Conservation (phyloP, 192 early-diverging fungal genomes). For the Backusella australiensis region DNA sequence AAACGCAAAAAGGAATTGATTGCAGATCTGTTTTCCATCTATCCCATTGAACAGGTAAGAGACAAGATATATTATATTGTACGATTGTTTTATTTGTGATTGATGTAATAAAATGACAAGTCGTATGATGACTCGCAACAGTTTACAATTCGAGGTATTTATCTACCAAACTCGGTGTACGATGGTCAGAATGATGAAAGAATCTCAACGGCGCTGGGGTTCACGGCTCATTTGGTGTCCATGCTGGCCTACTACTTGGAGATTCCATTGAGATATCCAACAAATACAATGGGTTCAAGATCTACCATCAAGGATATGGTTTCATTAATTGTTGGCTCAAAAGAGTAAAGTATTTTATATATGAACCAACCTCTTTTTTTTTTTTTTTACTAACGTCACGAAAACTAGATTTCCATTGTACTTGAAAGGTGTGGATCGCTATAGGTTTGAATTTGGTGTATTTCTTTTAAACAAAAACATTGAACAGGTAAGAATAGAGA, state of each 20-base stretch:
- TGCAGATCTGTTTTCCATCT: slow-evolving; percentile 57
- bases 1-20: slow-evolving; percentile 48
- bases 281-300: slow-evolving; percentile 72
- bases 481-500: slow-evolving; percentile 60
- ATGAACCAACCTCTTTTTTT: not conserved
- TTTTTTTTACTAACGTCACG: slow-evolving; percentile 3
- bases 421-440: slow-evolving; percentile 60
- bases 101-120: slow-evolving; percentile 27
- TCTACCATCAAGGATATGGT: slow-evolving; percentile 58
- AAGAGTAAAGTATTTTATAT: slow-evolving; percentile 27
- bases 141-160: slow-evolving; percentile 46
- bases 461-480: slow-evolving; percentile 85
- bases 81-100: not conserved
- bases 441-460: slow-evolving; percentile 80
- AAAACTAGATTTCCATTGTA: slow-evolving; percentile 72
- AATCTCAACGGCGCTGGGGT: slow-evolving; percentile 70
- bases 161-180: slow-evolving; percentile 59
- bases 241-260: slow-evolving; percentile 72
- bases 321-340: slow-evolving; percentile 32
- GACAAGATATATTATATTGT: not conserved
- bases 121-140: slow-evolving; percentile 40
- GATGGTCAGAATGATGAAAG: slow-evolving; percentile 55
- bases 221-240: slow-evolving; percentile 60
- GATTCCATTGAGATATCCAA: slow-evolving; percentile 71
- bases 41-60: slow-evolving; percentile 54